phyloP scores from a whole-genome alignment of 2,329 filamentous ascomycete species.

The Furcasterigmium sp. region DNA sequence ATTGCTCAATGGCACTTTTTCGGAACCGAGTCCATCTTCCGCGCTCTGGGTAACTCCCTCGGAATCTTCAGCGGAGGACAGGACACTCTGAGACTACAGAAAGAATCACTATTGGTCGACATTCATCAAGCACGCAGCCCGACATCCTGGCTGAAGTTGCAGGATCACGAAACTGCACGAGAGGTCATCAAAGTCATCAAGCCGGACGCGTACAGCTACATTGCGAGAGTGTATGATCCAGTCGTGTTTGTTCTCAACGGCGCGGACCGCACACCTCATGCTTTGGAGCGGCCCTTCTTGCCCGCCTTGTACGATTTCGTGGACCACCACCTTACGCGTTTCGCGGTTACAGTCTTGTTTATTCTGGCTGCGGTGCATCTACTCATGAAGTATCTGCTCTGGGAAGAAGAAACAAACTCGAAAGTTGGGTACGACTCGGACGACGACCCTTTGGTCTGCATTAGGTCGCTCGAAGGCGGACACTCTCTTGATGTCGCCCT shows the following conservation, averaged over 20 bases:
- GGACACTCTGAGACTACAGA: slow-evolving; percentile 15
- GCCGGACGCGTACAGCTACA: slow-evolving; percentile 63
- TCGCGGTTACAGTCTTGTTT: slow-evolving; percentile 58
- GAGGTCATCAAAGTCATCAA: slow-evolving; percentile 75
- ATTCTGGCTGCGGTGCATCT: slow-evolving; percentile 60
- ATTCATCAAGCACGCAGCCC: slow-evolving; percentile 74
- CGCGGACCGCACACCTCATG: slow-evolving; percentile 58
- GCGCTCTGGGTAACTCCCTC: slow-evolving; percentile 18
- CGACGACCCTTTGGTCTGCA: slow-evolving; percentile 48
- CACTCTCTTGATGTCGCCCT: slow-evolving; percentile 67
- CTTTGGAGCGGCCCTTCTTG: slow-evolving; percentile 41
- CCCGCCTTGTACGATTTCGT: slow-evolving; percentile 64
- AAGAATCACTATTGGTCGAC: slow-evolving; percentile 42
- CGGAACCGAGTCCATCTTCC: slow-evolving; percentile 46
- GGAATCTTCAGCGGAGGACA: slow-evolving; percentile 18
- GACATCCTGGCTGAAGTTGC: slow-evolving; percentile 68
- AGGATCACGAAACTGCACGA: slow-evolving; percentile 72
- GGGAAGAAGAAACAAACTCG: slow-evolving; percentile 50
- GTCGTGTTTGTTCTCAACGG: slow-evolving; percentile 66
- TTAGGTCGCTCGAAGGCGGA: slow-evolving; percentile 55
- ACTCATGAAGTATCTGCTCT: slow-evolving; percentile 69
- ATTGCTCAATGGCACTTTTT: slow-evolving; percentile 77
- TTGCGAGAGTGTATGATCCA: slow-evolving; percentile 70
- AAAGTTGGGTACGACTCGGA: slow-evolving; percentile 39
- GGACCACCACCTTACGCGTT: slow-evolving; percentile 51